A percentile compares a stretch with the other conserved stretches of the same genome.
Conservation (phyloP, 768 basidiomycete species). For the Boletus speciosus region DNA sequence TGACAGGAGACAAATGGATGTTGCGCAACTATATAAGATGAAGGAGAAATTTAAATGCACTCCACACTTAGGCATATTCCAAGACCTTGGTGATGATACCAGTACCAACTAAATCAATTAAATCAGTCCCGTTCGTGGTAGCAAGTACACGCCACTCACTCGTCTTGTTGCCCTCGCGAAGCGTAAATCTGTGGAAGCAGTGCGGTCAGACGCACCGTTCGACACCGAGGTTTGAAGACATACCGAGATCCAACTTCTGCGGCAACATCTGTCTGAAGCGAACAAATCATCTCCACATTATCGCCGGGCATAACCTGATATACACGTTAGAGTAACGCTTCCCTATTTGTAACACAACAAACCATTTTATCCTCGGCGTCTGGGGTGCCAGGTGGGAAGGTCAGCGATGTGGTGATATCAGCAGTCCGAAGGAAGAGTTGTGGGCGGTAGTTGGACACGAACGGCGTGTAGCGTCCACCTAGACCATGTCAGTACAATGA, state of each 20-base stretch:
- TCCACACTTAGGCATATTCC: slow-evolving; percentile 33
- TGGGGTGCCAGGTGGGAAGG: slow-evolving; percentile 81
- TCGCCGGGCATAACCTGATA: slow-evolving; percentile 92
- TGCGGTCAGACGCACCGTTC: neutral
- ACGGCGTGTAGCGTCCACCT: slow-evolving; percentile 84
- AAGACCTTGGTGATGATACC: slow-evolving; percentile 90
- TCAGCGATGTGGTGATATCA: slow-evolving; percentile 81
- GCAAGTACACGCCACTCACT: slow-evolving; percentile 42
- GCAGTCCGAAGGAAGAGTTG: slow-evolving; percentile 96
- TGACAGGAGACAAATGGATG: slow-evolving; percentile 22
- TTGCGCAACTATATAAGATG: slow-evolving; percentile 16
- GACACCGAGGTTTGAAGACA: slow-evolving; percentile 5
- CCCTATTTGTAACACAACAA: slow-evolving; percentile 9
- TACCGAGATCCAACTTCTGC: slow-evolving; percentile 83
- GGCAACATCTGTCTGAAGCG: slow-evolving; percentile 81
- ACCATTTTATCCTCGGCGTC: slow-evolving; percentile 89
- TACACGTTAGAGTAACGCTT: neutral
- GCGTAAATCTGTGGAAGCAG: slow-evolving; percentile 58
- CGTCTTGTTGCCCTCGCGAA: slow-evolving; percentile 93
- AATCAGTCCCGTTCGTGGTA: slow-evolving; percentile 10
- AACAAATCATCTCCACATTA: slow-evolving; percentile 90
- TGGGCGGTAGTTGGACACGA: slow-evolving; percentile 91
- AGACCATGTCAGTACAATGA: slow-evolving; percentile 8
- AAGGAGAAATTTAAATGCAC: slow-evolving; percentile 18
- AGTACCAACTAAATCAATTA: slow-evolving; percentile 66